Evolutionary conservation across 768 basidiomycete genomes (phyloP), one percentile per base, ranked within the genome.

Genomic region (Kwoniella europaea): DNA sequence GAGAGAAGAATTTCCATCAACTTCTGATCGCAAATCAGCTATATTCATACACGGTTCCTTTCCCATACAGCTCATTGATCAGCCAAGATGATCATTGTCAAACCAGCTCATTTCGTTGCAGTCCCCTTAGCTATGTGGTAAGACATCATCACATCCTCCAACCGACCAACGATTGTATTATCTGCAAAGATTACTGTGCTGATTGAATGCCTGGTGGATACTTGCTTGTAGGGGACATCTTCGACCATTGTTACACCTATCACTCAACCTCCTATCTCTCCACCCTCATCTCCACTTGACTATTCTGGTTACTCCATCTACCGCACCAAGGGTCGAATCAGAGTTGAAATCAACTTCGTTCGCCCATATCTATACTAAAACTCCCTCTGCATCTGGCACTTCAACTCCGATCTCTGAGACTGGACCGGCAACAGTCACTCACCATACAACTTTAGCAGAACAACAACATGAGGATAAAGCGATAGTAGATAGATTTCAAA

Each of bases 111-210:
- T 44, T 63, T 73, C 52, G 60, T 69, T 9, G 66, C 68, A 4
- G 44, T 71, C 24, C 73, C 73, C 24, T 24, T 41, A 13, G 67
- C 44, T 50, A 70, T 70, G 55, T 74, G 73, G 73, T 74, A 60
- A 65, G 73, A 65, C 15, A 3, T 57, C 15, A n/a, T 54, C 5
- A 46, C 57, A 18, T 20, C 20, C n/a, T 20, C 44, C 41, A 18
- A 15, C 13, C 9, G 41, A 41, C 27, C 53, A 15, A 41, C 55
- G 4, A 6, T 10, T 41, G 16, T 42, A 29, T 9, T 7, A 9
- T 35, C 35, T 35, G 35, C 35, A 35, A 9, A 35, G 35, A 7
- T 9, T 9, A 35, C 35, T 35, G 27, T 56, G 15, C 10, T 24
- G 35, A 42, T 16, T 35, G 7, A 6, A 35, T 35, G 35, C 35